phyloP scores from a whole-genome alignment of 495 filamentous ascomycete species.

The Talaromyces stipitatus region DNA sequence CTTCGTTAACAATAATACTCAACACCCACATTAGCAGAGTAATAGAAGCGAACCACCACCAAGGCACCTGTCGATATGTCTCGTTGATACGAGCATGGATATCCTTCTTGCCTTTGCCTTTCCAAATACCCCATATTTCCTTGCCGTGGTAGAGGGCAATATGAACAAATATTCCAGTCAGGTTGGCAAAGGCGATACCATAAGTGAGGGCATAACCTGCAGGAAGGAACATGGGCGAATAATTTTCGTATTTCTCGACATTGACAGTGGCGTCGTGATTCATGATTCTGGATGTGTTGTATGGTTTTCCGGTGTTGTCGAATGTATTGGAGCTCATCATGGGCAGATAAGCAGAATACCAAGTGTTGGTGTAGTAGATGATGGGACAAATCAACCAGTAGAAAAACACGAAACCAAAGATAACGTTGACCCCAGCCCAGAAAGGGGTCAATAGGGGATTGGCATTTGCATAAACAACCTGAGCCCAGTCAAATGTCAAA shows the following conservation, averaged over 20 bases:
- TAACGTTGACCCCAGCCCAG: conserved; percentile 86
- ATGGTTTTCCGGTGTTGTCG: conserved; percentile 34
- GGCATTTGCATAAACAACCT: conserved; percentile 78
- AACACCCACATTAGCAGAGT: conserved; percentile 47
- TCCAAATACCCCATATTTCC: conserved; percentile 54
- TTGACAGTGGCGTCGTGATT: conserved; percentile 30
- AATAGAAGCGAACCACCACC: conserved; percentile 36
- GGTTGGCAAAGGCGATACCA: conserved; percentile 63
- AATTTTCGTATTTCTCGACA: conserved; percentile 29
- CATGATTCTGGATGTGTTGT: conserved; percentile 39
- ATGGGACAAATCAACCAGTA: conserved; percentile 87
- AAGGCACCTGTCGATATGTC: conserved; percentile 28
- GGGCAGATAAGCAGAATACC: conserved; percentile 49
- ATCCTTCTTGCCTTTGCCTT: conserved; percentile 51
- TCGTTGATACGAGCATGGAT: conserved; percentile 34
- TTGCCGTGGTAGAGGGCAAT: conserved; percentile 58
- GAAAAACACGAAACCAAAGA: conserved; percentile 73
- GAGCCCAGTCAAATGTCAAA: conserved; percentile 89
- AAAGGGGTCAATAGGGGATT: conserved; percentile 82
- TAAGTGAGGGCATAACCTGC: conserved; percentile 48
- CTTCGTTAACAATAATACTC: conserved; percentile 55
- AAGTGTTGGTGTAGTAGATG: conserved; percentile 59
- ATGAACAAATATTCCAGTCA: conserved; percentile 58
- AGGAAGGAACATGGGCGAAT: conserved; percentile 42
- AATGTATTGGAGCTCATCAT: conserved; percentile 40